Evolutionary conservation across 257 asterid species (phyloP).

Genomic region (Scutellaria galericulata): DNA sequence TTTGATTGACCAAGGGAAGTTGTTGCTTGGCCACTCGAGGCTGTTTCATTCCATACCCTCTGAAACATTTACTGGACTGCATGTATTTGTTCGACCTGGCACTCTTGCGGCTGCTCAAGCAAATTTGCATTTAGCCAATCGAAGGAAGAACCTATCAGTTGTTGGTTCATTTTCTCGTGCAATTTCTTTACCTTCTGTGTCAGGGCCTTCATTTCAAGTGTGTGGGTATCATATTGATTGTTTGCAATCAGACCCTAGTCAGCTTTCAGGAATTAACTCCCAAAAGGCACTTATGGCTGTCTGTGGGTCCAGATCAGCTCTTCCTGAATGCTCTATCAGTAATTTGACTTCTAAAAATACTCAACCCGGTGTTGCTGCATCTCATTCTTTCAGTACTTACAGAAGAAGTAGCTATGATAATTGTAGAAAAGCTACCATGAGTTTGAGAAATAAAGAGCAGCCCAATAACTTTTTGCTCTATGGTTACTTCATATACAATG

Average conservation of each 20-base stretch:
- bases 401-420: conserved; percentile 46
- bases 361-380: conserved; percentile 46
- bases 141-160: conserved; percentile 65
- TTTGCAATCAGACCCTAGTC: conserved; percentile 49
- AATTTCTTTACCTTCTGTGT: conserved; percentile 74
- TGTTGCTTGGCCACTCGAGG: conserved; percentile 52
- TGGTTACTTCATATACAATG: conserved; percentile 69
- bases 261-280: conserved; percentile 37
- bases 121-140: conserved; percentile 59
- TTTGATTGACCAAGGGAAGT: conserved; percentile 55
- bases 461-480: conserved; percentile 67
- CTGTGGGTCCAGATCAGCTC: conserved; percentile 52
- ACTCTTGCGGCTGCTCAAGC: conserved; percentile 73
- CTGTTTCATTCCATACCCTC: conserved; percentile 49
- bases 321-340: conserved; percentile 42
- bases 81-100: conserved; percentile 60
- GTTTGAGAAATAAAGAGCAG: conserved; percentile 63
- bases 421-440: conserved; percentile 64
- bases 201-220: conserved; percentile 74
- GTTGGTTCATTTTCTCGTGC: conserved; percentile 75
- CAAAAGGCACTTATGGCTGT: conserved; percentile 60
- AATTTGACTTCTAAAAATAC: conserved; percentile 45
- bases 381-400: conserved; percentile 47
- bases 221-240: conserved; percentile 71
- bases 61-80: conserved; percentile 45